These are phyloP conservation scores for Tricholoma hemisulphureum DNA, from an alignment of 768 basidiomycete genomes.

Conservation along the genomic window DNA sequence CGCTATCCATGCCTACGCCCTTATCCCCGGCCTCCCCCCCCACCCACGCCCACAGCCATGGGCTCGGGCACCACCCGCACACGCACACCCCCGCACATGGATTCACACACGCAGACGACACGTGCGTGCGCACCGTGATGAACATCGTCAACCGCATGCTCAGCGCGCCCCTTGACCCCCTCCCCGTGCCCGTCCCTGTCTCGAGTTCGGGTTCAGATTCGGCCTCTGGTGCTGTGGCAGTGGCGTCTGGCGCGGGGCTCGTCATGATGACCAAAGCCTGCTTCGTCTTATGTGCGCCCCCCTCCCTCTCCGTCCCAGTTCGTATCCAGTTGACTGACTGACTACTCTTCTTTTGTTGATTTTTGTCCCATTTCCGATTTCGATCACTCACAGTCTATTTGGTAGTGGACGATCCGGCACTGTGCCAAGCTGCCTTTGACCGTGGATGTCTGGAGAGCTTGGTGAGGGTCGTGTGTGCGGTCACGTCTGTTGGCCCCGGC, in stretches of 20 bases:
- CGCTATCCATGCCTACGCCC: neutral
- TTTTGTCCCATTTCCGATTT: too few relatives aligned
- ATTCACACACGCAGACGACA: conserved; percentile 36
- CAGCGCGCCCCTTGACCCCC: conserved; percentile 12
- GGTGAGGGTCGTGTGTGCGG: conserved; percentile 46
- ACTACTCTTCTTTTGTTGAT: too few relatives aligned
- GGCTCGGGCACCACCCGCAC: neutral
- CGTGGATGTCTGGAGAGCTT: conserved; percentile 63
- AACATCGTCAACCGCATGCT: conserved; percentile 68
- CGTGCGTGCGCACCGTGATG: conserved; percentile 58
- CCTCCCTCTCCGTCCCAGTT: too few relatives aligned
- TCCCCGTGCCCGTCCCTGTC: conserved; percentile 35
- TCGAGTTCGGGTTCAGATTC: neutral
- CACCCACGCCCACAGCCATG: neutral
- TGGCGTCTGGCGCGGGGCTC: neutral
- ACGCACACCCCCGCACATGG: neutral
- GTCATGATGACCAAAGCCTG: conserved; percentile 63
- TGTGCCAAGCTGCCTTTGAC: conserved; percentile 71
- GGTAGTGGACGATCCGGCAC: conserved; percentile 63
- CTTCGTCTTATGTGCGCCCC: conserved; percentile 65
- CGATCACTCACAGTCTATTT: conserved; percentile 67
- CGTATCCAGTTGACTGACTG: neutral
- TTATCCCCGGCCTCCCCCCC: neutral
- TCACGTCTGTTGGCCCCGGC: conserved; percentile 40
- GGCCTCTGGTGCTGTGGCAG: neutral